Evolutionary conservation across 345 rosid species (phyloP), one percentile per base, ranked within the genome.

Genomic region (Viola odorata): DNA sequence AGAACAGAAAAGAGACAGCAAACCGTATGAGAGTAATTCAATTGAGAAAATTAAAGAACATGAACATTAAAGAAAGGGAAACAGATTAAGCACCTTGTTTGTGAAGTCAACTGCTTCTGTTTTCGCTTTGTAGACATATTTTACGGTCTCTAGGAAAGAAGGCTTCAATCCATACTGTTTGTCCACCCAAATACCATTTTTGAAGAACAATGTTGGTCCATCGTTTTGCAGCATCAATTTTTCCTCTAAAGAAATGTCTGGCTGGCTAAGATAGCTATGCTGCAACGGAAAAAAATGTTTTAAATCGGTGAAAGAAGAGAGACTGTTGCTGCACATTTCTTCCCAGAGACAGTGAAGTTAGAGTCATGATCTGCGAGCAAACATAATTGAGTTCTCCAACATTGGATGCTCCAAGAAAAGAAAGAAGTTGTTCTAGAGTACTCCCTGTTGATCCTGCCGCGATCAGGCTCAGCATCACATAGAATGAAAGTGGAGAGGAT

Each of bases 401-500:
- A 2, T 23, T 23, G 32, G 32, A 23, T 23, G 32, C 32, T 23
- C 32, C 32, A 23, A 63, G 40, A 58, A 17, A 63, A 41, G 50
- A 37, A 42, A 58, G 74, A 42, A 70, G 50, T 13, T 58, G 45
- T 7, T 57, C 37, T 7, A 57, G 36, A 37, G 73, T 63, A 37
- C 63, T 53, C 12, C 73, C 73, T 4, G 12, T 52, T 12, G 64
- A 51, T 12, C 73, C 73, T 13, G 45, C 53, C 37, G 68, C 73
- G 37, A 57, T 12, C 1, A 69, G 62, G 68, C 73, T 57, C 23
- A 45, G 38, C 60, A 57, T 72, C 15, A 40, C 54, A 12, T 39
- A 62, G 57, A 72, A 60, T 8, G 71, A 71, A n/a, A 61, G 12
- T 8, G 71, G 71, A 23, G 71, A 72, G 38, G 51, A 50, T 13